phyloP scores from a whole-genome alignment of 2,329 filamentous ascomycete species.

The Aspergillus sp. region DNA sequence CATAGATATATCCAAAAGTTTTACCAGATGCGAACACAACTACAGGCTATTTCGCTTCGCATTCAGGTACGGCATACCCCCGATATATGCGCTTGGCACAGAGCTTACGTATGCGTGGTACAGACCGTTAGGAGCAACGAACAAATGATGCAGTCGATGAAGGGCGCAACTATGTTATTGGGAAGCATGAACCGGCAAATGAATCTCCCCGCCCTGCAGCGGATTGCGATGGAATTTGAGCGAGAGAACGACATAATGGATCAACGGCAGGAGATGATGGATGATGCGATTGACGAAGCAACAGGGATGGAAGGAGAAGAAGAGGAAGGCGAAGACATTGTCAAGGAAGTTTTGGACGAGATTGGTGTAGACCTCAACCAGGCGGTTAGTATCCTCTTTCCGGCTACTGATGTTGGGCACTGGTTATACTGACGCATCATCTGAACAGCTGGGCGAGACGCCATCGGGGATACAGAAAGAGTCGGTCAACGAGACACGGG shows the following conservation, averaged over 20 bases:
- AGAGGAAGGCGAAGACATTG: constrained; percentile 94
- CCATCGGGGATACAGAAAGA: constrained; percentile 78
- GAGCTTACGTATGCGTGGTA: constrained; percentile 11
- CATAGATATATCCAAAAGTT: constrained; percentile 92
- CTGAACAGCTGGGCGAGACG: constrained; percentile 78
- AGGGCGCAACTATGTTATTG: constrained; percentile 87
- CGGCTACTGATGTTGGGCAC: not conserved
- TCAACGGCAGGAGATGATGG: constrained; percentile 99
- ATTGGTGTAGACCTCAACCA: constrained; percentile 93
- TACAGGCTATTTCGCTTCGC: constrained; percentile 91
- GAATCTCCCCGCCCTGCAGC: constrained; percentile 92
- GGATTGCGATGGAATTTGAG: constrained; percentile 99
- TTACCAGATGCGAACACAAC: constrained; percentile 94
- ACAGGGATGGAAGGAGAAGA: constrained; percentile 81
- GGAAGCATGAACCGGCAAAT: constrained; percentile 97
- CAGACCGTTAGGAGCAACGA: constrained; percentile 97
- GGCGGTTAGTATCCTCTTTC: constrained; percentile 62
- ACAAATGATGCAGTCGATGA: constrained; percentile 99
- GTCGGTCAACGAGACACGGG: constrained; percentile 69
- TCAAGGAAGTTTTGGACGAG: constrained; percentile 94
- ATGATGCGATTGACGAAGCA: constrained; percentile 95
- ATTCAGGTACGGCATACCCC: constrained; percentile 69
- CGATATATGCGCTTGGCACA: not conserved
- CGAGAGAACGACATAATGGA: constrained; percentile 99
- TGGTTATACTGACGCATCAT: constrained; percentile 21